A percentile compares a stretch with the other conserved stretches of the same genome.
These are phyloP conservation scores for Rutstroemia sp. DNA, from an alignment of 2,329 filamentous ascomycete genomes.

Conservation along the genomic window DNA sequence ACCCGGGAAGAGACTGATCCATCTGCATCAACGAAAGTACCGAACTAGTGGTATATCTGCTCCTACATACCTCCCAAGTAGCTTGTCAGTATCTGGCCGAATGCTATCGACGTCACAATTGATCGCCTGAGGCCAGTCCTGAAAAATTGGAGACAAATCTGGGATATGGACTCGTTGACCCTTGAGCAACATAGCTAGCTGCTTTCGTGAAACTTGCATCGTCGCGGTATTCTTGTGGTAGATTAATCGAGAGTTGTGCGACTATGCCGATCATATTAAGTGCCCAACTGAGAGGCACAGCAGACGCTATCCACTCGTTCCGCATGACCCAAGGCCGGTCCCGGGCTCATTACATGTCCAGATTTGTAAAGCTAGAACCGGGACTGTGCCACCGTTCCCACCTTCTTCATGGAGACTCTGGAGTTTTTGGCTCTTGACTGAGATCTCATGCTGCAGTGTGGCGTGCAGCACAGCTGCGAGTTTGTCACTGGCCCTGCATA, in stretches of 20 bases:
- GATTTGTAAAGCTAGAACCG: too few relatives aligned
- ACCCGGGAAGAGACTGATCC: slow-evolving; percentile 5
- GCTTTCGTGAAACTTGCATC: background rate
- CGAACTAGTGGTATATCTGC: background rate
- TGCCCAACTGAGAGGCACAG: background rate
- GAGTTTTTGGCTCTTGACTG: too few relatives aligned
- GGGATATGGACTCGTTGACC: slow-evolving; percentile 9
- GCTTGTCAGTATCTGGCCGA: slow-evolving; percentile 2
- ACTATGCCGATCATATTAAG: background rate
- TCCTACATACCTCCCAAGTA: slow-evolving; percentile 5
- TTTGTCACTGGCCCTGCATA: too few relatives aligned
- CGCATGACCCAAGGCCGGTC: too few relatives aligned
- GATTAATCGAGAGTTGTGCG: background rate
- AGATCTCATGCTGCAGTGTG: too few relatives aligned
- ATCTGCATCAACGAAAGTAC: background rate
- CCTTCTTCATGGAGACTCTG: too few relatives aligned
- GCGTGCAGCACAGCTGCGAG: too few relatives aligned
- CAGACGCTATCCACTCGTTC: too few relatives aligned
- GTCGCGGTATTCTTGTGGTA: background rate
- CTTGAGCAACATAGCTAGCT: background rate
- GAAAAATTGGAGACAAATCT: slow-evolving; percentile 8
- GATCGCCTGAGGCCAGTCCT: background rate
- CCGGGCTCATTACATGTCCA: too few relatives aligned
- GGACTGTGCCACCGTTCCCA: too few relatives aligned
- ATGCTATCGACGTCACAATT: slow-evolving; percentile 9